phyloP scores from a whole-genome alignment of 2,329 filamentous ascomycete genomes.

The Trichoderma polysporum region DNA sequence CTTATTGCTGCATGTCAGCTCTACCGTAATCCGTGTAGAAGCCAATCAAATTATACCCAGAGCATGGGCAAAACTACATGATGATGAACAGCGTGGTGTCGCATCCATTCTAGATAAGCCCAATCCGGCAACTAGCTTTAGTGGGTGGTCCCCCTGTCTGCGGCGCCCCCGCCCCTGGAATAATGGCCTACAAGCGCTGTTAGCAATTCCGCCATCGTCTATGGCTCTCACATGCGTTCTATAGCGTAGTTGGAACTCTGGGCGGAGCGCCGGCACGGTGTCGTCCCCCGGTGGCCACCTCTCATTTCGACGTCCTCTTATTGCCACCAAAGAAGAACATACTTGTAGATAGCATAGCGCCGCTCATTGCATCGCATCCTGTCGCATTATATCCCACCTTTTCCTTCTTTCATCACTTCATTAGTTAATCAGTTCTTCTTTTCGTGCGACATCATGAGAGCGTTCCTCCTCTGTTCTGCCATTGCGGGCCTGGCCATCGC shows the following conservation, averaged over 20 bases:
- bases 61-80: background rate
- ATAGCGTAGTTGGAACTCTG: background rate
- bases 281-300: background rate
- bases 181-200: background rate
- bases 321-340: background rate
- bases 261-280: background rate
- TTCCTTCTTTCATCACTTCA: too few species aligned
- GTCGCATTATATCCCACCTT: background rate
- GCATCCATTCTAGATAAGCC: background rate
- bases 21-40: background rate
- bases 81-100: background rate
- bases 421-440: background rate
- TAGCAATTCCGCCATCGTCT: background rate
- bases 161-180: background rate
- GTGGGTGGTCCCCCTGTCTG: background rate
- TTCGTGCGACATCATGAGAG: conserved; percentile 28
- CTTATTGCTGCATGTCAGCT: background rate
- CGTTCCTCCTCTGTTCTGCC: conserved; percentile 34
- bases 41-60: background rate
- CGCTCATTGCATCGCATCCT: background rate
- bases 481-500: conserved; percentile 46
- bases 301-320: background rate
- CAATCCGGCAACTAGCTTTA: background rate
- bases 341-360: background rate
- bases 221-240: background rate